These are phyloP conservation scores for Geoglossum cookeanum DNA, from an alignment of 2,329 filamentous ascomycete species.

Conservation along the genomic window DNA sequence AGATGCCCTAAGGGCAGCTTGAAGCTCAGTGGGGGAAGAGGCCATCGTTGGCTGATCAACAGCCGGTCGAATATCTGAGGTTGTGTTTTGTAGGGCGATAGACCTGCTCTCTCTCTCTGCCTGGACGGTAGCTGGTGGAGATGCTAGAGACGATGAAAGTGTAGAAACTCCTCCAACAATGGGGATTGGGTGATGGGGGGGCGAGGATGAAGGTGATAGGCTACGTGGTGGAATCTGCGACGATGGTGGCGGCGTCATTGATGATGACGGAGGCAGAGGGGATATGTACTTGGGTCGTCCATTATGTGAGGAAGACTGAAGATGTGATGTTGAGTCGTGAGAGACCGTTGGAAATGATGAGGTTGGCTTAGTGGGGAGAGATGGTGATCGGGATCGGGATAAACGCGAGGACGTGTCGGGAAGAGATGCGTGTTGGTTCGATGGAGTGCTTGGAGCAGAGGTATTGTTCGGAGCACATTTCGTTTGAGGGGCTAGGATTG, in stretches of 20 bases:
- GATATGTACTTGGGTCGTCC: conserved; percentile 13
- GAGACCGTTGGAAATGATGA: neutral
- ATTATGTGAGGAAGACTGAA: neutral
- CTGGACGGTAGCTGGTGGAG: conserved; percentile 19
- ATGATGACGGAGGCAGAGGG: conserved; percentile 26
- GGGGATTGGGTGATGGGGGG: conserved; percentile 23
- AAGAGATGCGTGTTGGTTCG: neutral
- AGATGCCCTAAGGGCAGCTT: conserved; percentile 30
- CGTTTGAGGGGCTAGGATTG: neutral
- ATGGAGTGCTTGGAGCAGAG: conserved; percentile 18
- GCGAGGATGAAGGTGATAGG: conserved; percentile 18
- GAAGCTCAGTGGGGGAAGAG: conserved; percentile 34
- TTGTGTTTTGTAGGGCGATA: conserved; percentile 15
- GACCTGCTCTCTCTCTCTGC: conserved; percentile 21
- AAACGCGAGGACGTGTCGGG: conserved; percentile 11
- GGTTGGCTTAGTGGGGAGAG: neutral
- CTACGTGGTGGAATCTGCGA: conserved; percentile 29
- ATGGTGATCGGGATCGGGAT: conserved; percentile 18
- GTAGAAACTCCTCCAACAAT: conserved; percentile 24
- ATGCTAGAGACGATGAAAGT: conserved; percentile 28
- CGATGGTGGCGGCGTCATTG: conserved; percentile 46
- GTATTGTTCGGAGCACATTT: conserved; percentile 21
- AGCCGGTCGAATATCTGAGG: conserved; percentile 19
- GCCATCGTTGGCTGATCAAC: conserved; percentile 31
- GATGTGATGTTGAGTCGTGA: neutral